Evolutionary conservation across 2,329 filamentous ascomycete genomes (phyloP).

Genomic region (Coleophoma crateriformis): DNA sequence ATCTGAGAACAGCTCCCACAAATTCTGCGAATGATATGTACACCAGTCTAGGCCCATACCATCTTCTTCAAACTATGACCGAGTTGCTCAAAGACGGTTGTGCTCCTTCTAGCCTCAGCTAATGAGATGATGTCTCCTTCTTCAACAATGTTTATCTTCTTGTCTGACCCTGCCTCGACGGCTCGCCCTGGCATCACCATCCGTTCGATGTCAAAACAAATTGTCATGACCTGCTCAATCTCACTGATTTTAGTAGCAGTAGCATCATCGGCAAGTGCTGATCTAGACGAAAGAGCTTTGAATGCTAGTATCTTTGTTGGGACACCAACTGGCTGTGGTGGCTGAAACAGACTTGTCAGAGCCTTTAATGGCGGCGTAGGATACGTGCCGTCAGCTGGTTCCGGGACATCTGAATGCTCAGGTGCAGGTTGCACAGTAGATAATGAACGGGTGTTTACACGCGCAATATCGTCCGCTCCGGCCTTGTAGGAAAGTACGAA

Average conservation of each 20-base stretch:
- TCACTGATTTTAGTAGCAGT: slow-evolving; percentile 14
- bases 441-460: slow-evolving; percentile 82
- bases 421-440: slow-evolving; percentile 40
- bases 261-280: slow-evolving; percentile 27
- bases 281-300: slow-evolving; percentile 46
- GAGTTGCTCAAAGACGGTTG: slow-evolving; percentile 78
- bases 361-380: slow-evolving; percentile 5
- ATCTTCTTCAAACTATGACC: slow-evolving; percentile 90
- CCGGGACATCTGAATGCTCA: slow-evolving; percentile 14
- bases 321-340: slow-evolving; percentile 1
- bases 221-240: slow-evolving; percentile 23
- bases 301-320: slow-evolving; percentile 40
- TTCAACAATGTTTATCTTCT: slow-evolving; percentile 42
- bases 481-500: slow-evolving; percentile 75
- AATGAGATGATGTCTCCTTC: slow-evolving; percentile 73
- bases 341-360: slow-evolving; percentile 5
- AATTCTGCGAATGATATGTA: too few species aligned
- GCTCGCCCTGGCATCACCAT: slow-evolving; percentile 47
- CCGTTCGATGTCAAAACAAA: slow-evolving; percentile 38
- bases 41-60: slow-evolving; percentile 59
- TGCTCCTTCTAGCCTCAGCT: slow-evolving; percentile 80
- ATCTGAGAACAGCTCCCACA: too few species aligned
- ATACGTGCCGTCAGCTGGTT: slow-evolving; percentile 8
- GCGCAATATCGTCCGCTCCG: slow-evolving; percentile 62
- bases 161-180: slow-evolving; percentile 30